These are phyloP conservation scores for Beauveria scarabaeidicola DNA, from an alignment of 2,329 filamentous ascomycete genomes.

Conservation along the genomic window DNA sequence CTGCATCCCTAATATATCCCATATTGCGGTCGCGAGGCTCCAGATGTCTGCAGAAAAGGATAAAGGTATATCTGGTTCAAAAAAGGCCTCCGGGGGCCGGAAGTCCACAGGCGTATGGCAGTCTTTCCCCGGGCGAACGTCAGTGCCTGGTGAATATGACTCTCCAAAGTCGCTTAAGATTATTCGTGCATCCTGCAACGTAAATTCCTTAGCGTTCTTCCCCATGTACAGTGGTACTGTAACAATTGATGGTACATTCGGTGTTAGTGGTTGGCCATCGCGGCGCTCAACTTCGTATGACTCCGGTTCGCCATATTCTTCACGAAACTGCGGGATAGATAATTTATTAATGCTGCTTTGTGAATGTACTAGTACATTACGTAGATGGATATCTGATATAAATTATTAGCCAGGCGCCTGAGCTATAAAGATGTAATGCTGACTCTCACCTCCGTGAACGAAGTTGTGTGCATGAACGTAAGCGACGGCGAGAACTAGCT, in stretches of 20 bases:
- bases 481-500: conserved; percentile 7
- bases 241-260: not conserved
- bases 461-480: conserved; percentile 4
- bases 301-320: not conserved
- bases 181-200: not conserved
- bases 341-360: not conserved
- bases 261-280: not conserved
- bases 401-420: not conserved
- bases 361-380: not conserved
- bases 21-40: conserved; percentile 8
- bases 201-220: not conserved
- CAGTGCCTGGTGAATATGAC: not conserved
- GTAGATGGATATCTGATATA: not conserved
- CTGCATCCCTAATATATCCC: conserved; percentile 6
- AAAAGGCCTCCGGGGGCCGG: not conserved
- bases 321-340: not conserved
- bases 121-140: not conserved
- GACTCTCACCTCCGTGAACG: conserved; percentile 10
- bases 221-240: not conserved
- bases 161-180: conserved; percentile 1
- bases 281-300: not conserved
- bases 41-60: conserved; percentile 7
- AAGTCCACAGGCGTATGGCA: conserved; percentile 1
- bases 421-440: not conserved
- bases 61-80: not conserved